These are phyloP conservation scores for Spatholobus suberectus DNA, from an alignment of 306 rosid genomes.

Conservation along the genomic window DNA sequence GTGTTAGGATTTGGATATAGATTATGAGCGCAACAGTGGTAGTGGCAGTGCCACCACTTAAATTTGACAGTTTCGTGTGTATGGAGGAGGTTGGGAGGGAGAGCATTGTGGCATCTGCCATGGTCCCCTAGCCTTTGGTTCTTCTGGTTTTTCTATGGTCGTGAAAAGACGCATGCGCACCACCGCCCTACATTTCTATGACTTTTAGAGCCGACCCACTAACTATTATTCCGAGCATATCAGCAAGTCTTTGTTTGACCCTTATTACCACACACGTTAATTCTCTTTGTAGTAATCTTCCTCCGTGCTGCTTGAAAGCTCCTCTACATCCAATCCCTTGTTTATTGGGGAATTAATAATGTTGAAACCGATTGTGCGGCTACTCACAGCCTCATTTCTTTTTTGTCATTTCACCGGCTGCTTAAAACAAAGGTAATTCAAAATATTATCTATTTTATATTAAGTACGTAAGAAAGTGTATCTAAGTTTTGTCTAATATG, in stretches of 20 bases:
- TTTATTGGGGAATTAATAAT: neutral
- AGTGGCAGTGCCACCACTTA: conserved; percentile 2
- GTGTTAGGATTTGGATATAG: conserved; percentile 21
- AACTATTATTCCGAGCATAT: conserved; percentile 5
- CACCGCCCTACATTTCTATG: neutral
- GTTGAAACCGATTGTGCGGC: neutral
- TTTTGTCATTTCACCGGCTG: conserved; percentile 27
- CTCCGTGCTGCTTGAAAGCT: neutral
- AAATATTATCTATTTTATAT: no score
- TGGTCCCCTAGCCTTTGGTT: conserved; percentile 42
- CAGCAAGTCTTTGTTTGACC: neutral
- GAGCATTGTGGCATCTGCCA: conserved; percentile 32
- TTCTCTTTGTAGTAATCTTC: neutral
- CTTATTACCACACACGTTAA: neutral
- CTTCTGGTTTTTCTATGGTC: neutral
- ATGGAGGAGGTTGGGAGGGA: conserved; percentile 37
- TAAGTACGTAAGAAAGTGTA: no score
- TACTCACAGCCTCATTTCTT: neutral
- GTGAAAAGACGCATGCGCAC: neutral
- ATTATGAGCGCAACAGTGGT: neutral
- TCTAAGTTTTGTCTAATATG: no score
- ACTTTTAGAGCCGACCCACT: conserved; percentile 43
- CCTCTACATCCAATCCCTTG: neutral
- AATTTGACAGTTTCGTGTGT: neutral
- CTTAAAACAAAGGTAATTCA: neutral